phyloP scores from a whole-genome alignment of 116 monocot species.

The Posidonia oceanica region DNA sequence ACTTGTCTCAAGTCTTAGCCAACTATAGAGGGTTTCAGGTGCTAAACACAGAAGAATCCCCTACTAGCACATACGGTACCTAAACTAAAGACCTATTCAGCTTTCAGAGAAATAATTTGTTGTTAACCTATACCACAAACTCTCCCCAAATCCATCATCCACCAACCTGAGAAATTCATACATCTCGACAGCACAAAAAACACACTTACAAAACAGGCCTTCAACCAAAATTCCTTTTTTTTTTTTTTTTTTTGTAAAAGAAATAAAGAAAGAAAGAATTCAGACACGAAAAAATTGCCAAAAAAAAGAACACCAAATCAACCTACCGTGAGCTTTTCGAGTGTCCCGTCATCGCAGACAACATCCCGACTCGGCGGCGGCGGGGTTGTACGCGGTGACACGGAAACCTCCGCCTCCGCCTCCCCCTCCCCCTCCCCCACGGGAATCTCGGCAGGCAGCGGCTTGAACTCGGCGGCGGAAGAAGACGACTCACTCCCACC shows the following conservation, averaged over 20 bases:
- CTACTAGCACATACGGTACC: no score
- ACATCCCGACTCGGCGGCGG: background rate
- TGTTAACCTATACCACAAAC: background rate
- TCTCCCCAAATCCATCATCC: background rate
- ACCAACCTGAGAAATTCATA: background rate
- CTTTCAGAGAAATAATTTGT: background rate
- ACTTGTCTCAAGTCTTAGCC: no score
- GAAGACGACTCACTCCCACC: background rate
- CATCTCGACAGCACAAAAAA: background rate
- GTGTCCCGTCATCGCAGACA: background rate
- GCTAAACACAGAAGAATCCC: no score
- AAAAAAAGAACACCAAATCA: background rate
- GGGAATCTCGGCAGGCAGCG: slow-evolving; percentile 13
- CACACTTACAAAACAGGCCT: no score
- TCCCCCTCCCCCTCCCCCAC: background rate
- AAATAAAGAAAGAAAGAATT: background rate
- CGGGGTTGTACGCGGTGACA: background rate
- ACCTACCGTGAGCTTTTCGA: slow-evolving; percentile 12
- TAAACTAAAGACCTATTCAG: background rate
- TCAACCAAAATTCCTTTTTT: background rate
- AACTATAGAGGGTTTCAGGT: no score
- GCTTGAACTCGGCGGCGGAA: slow-evolving; percentile 9
- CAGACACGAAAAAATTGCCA: background rate
- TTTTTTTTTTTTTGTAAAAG: no score
- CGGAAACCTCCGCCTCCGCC: background rate